A percentile compares a stretch with the other conserved stretches of the same genome.
These are phyloP conservation scores for Aaosphaeria arxii DNA, from an alignment of 2,329 filamentous ascomycete species.

Conservation along the genomic window DNA sequence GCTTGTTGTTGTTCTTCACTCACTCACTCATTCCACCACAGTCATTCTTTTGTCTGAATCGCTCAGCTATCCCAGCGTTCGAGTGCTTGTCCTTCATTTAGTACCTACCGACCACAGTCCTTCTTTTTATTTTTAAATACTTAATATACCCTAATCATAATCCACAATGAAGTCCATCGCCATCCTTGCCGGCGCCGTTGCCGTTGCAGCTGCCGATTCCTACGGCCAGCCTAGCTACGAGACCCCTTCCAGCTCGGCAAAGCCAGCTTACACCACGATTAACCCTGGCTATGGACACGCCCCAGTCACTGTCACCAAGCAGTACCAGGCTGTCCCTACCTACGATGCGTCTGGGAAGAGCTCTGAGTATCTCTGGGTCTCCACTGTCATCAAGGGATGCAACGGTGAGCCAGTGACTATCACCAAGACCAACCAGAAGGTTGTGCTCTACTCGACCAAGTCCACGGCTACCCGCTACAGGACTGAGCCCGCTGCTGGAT, in stretches of 20 bases:
- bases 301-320: conserved; percentile 27
- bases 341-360: conserved; percentile 16
- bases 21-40: conserved; percentile 10
- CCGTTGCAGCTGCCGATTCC: conserved; percentile 16
- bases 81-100: conserved; percentile 6
- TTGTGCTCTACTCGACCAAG: conserved; percentile 27
- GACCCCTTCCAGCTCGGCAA: conserved; percentile 4
- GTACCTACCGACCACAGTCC: conserved; percentile 20
- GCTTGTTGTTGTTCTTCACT: background rate
- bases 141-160: conserved; percentile 4
- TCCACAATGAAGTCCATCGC: conserved; percentile 10
- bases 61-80: background rate
- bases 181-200: conserved; percentile 22
- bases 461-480: conserved; percentile 17
- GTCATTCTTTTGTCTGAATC: conserved; percentile 1
- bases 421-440: conserved; percentile 22
- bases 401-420: conserved; percentile 22
- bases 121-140: conserved; percentile 13
- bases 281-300: conserved; percentile 21
- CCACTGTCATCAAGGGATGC: conserved; percentile 24
- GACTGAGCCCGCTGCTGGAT: background rate
- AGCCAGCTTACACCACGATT: conserved; percentile 26
- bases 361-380: conserved; percentile 22
- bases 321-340: conserved; percentile 30
- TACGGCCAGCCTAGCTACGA: conserved; percentile 1